These are phyloP conservation scores for Elsinoe australis DNA, from an alignment of 2,329 filamentous ascomycete genomes.

Conservation along the genomic window DNA sequence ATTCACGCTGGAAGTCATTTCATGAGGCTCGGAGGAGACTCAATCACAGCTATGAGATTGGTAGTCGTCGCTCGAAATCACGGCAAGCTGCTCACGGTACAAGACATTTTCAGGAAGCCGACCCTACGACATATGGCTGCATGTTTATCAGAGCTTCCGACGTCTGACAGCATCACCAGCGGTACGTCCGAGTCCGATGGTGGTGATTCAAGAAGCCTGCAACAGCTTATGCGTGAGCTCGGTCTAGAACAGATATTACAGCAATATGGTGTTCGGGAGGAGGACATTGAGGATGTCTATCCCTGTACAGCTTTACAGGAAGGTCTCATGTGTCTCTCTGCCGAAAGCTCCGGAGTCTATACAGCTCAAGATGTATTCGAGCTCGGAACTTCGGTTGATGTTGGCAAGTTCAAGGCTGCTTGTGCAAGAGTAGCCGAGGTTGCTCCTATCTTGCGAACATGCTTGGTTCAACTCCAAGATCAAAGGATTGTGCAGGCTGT, in stretches of 20 bases:
- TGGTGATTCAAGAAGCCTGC: no score
- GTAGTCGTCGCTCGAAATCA: slow-evolving; percentile 48
- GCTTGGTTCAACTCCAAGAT: background rate
- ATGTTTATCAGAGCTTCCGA: no score
- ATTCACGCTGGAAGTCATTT: background rate
- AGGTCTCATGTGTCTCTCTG: slow-evolving; percentile 68
- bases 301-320: slow-evolving; percentile 82
- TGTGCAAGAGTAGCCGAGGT: slow-evolving; percentile 25
- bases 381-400: slow-evolving; percentile 28
- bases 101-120: slow-evolving; percentile 5
- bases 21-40: slow-evolving; percentile 8
- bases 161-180: no score
- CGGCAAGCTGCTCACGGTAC: slow-evolving; percentile 33
- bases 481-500: background rate
- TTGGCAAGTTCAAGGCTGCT: slow-evolving; percentile 30
- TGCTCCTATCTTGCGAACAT: background rate
- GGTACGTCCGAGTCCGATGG: no score
- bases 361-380: slow-evolving; percentile 34
- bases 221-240: no score
- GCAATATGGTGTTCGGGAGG: slow-evolving; percentile 19
- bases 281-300: slow-evolving; percentile 61
- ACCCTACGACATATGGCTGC: background rate
- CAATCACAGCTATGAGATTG: slow-evolving; percentile 24
- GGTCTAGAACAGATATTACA: slow-evolving; percentile 23
- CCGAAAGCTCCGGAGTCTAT: slow-evolving; percentile 40